Evolutionary conservation across 202 grass and related monocot genomes (phyloP), one percentile per base, ranked within the genome.

Genomic region (Zoysia matrella): DNA sequence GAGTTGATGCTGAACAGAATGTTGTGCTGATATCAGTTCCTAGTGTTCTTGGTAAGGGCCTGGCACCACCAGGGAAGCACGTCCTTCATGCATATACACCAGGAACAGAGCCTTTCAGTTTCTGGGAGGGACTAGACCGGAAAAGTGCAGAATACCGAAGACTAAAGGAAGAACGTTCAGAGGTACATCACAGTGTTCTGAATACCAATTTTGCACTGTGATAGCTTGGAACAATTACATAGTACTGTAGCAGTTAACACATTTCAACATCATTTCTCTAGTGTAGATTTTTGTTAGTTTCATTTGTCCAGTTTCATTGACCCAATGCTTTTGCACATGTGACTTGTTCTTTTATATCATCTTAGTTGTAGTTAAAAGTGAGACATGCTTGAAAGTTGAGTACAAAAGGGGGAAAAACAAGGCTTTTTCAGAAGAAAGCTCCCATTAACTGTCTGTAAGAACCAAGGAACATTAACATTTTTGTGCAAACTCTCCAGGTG

Each of bases 1-100:
- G 96, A 43, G 96, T 94, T 47, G 93, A 99, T 82, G 85, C 75
- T 73, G 93, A 93, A 58, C 93, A 99, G 78, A 99, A 99, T 44
- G 91, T 96, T 66, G 91, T 94, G 61, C 68, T 96, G 75, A 96
- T 99, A 89, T 99, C 96, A 0, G 87, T 99, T 71, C 96, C 96
- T 36, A 96, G 87, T 67, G 87, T 90, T 73, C 89, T 94, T 69
- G 82, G 83, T 71, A 85, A 99, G 69, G 89, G 79, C 45, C 73
- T 95, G 83, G 93, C 96, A 63, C 93, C 96, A 0, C 91, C 89
- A 8, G 91, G 93, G 49, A 99, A 99, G 67, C 96, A 99, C 56
- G 83, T 94, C 60, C 89, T 99, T 42, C 96, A 99, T 89, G 96
- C 96, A 9, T 96, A 99, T 85, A 96, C 93, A 7, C 92, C 92